Conservation (phyloP, 225 moss, liverwort and hornwort genomes). For the Ulota crispa region DNA sequence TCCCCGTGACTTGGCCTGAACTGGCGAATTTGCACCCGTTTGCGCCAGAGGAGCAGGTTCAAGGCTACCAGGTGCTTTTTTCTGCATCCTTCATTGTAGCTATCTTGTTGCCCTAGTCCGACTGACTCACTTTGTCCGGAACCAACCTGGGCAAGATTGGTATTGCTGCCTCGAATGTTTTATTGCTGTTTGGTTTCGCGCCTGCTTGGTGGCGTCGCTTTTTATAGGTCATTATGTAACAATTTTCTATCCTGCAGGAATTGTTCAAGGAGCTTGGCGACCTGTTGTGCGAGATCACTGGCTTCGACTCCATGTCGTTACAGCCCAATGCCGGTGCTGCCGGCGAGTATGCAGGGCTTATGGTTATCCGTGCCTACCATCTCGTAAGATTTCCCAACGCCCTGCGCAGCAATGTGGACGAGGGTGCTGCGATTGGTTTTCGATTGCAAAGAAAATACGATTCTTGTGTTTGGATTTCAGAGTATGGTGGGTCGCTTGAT, state of each 20-base stretch:
- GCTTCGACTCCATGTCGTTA: constrained; percentile 92
- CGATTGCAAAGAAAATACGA: background rate
- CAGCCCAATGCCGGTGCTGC: constrained; percentile 98
- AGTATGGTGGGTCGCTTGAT: background rate
- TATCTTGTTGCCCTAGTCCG: background rate
- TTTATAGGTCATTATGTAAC: background rate
- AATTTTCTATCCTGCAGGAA: constrained; percentile 47
- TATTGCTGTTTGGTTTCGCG: background rate
- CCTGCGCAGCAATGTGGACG: background rate
- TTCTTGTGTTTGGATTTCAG: background rate
- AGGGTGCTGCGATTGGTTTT: background rate
- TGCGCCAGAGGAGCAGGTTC: constrained; percentile 80
- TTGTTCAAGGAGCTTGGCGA: constrained; percentile 88
- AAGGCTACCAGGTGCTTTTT: constrained; percentile 69
- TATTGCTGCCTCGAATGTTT: background rate
- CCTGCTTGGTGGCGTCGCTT: background rate
- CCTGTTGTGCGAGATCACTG: constrained; percentile 87
- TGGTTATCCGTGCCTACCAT: constrained; percentile 92
- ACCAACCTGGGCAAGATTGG: background rate
- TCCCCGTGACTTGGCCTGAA: constrained; percentile 93
- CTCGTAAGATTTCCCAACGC: constrained; percentile 45
- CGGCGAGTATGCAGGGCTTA: constrained; percentile 95
- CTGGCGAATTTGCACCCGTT: constrained; percentile 89
- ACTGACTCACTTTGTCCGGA: background rate
- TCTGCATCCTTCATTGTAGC: background rate